These are phyloP conservation scores for Umbelopsis sp. DNA, from an alignment of 371 early-diverging fungal species.

Conservation along the genomic window DNA sequence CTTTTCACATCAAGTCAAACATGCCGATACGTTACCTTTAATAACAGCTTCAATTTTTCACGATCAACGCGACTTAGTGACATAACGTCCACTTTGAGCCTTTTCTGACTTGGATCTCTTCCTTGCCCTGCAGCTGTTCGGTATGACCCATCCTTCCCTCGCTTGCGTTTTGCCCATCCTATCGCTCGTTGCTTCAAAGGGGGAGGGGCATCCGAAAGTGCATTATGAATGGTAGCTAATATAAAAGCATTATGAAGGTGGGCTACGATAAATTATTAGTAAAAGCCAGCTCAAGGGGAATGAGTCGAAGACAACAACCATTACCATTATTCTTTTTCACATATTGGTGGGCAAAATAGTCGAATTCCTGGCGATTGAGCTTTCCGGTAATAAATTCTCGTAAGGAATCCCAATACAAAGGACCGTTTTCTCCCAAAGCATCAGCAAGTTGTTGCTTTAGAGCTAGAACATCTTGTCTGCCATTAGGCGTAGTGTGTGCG, in stretches of 20 bases:
- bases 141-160: constrained; percentile 57
- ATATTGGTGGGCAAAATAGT: constrained; percentile 76
- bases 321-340: constrained; percentile 66
- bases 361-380: constrained; percentile 77
- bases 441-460: constrained; percentile 81
- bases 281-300: constrained; percentile 1
- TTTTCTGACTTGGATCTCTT: constrained; percentile 59
- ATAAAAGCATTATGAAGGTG: constrained; percentile 81
- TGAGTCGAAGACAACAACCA: neutral
- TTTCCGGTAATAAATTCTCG: constrained; percentile 79
- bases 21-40: constrained; percentile 40
- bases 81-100: constrained; percentile 73
- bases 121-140: constrained; percentile 39
- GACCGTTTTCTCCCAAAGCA: constrained; percentile 78
- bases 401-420: constrained; percentile 78
- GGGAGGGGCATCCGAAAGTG: constrained; percentile 71
- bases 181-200: constrained; percentile 66
- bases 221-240: constrained; percentile 78
- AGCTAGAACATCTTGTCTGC: constrained; percentile 71
- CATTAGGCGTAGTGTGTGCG: constrained; percentile 40
- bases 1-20: neutral
- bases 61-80: constrained; percentile 74
- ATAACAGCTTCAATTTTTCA: constrained; percentile 64
- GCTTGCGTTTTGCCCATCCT: constrained; percentile 68
- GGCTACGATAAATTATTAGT: constrained; percentile 40